Conservation (phyloP, 2,329 filamentous ascomycete species). For the Hymenoscyphus occultus region DNA sequence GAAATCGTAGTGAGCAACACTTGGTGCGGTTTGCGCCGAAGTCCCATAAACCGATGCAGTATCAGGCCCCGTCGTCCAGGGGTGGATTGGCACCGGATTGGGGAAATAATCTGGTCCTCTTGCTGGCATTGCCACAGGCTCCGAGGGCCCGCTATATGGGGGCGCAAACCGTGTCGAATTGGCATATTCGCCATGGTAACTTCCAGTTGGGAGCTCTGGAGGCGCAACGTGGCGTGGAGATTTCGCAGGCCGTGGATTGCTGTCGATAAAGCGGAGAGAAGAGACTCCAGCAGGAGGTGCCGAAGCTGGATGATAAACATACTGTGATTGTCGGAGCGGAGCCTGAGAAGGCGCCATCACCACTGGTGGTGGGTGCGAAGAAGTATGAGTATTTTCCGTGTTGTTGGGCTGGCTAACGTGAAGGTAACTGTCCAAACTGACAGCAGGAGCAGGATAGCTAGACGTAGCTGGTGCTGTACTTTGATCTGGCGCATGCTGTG, state of each 20-base stretch:
- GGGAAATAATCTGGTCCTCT: conserved; percentile 30
- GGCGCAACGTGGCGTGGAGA: conserved; percentile 35
- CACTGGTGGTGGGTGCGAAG: conserved; percentile 19
- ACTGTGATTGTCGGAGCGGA: conserved; percentile 19
- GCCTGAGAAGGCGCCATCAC: conserved; percentile 19
- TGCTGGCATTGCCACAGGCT: conserved; percentile 18
- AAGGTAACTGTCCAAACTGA: conserved; percentile 31
- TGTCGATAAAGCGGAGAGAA: conserved; percentile 31
- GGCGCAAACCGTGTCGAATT: conserved; percentile 25
- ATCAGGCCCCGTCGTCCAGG: conserved; percentile 31
- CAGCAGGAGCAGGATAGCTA: conserved; percentile 25
- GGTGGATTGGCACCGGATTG: conserved; percentile 21
- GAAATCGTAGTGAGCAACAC: conserved; percentile 30
- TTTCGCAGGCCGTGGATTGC: conserved; percentile 35
- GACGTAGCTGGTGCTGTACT: conserved; percentile 27
- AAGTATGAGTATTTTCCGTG: conserved; percentile 23
- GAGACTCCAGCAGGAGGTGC: conserved; percentile 16
- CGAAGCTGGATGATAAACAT: conserved; percentile 23
- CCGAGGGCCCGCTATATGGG: conserved; percentile 21
- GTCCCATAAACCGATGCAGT: conserved; percentile 25
- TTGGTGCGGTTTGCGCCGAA: conserved; percentile 15
- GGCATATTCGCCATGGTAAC: conserved; percentile 27
- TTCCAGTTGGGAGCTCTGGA: conserved; percentile 25
- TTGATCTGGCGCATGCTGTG: conserved; percentile 30
- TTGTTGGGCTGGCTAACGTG: conserved; percentile 29